A percentile compares a stretch with the other conserved stretches of the same genome.
phyloP scores from a whole-genome alignment of 2,329 filamentous ascomycete species.

The Gnomoniopsis sp. region DNA sequence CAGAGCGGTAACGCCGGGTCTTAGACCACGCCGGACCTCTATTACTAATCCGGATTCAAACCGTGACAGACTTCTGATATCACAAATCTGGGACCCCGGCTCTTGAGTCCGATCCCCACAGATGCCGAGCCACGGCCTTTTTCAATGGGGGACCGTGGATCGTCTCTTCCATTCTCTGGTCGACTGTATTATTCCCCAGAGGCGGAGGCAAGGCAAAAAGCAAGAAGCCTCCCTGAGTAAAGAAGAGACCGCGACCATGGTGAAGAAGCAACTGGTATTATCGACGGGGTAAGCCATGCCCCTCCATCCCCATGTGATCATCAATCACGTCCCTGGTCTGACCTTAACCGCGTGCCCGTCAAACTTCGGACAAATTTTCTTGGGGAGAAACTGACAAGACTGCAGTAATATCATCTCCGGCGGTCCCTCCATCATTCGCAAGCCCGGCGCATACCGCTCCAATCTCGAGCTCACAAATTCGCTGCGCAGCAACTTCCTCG shows the following conservation, averaged over 20 bases:
- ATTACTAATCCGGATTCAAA: slow-evolving; percentile 7
- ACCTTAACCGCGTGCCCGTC: background rate
- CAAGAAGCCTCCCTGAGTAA: background rate
- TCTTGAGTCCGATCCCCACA: slow-evolving; percentile 4
- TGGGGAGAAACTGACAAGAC: background rate
- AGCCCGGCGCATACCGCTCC: slow-evolving; percentile 73
- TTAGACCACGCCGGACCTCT: background rate
- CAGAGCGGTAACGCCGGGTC: background rate
- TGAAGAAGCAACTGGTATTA: slow-evolving; percentile 15
- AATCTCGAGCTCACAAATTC: slow-evolving; percentile 92
- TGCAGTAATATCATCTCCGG: slow-evolving; percentile 77
- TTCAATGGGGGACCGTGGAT: slow-evolving; percentile 3
- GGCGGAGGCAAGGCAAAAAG: slow-evolving; percentile 5
- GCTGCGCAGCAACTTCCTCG: slow-evolving; percentile 76
- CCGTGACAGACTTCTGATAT: background rate
- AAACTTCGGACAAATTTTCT: background rate
- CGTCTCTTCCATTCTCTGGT: slow-evolving; percentile 10
- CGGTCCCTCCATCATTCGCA: slow-evolving; percentile 79
- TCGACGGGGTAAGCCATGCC: slow-evolving; percentile 16
- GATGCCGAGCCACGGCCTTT: slow-evolving; percentile 11
- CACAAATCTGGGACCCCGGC: background rate
- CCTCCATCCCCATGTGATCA: background rate
- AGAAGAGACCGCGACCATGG: slow-evolving; percentile 9
- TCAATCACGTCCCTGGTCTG: slow-evolving; percentile 2
- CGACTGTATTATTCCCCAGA: slow-evolving; percentile 8